phyloP scores from a whole-genome alignment of 1,284 basidiomycete species.

The Athelia psychrophila region DNA sequence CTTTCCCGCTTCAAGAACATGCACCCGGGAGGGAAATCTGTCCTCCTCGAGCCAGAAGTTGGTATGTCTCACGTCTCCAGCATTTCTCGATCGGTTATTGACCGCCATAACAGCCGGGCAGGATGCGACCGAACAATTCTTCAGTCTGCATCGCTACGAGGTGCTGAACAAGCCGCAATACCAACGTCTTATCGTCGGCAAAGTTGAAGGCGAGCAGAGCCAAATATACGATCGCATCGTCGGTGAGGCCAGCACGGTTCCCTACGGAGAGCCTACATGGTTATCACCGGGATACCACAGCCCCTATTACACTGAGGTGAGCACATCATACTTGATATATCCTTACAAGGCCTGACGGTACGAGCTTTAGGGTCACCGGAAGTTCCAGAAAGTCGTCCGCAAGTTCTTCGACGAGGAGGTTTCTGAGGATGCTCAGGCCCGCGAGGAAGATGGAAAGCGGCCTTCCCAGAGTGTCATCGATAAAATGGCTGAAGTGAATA shows the following conservation, averaged over 20 bases:
- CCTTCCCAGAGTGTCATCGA: conserved; percentile 64
- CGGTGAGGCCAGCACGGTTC: conserved; percentile 56
- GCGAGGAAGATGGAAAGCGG: conserved; percentile 77
- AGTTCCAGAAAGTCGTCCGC: conserved; percentile 41
- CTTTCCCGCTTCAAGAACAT: conserved; percentile 74
- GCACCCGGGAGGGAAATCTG: conserved; percentile 81
- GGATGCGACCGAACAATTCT: conserved; percentile 74
- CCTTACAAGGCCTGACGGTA: neutral
- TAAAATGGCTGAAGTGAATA: conserved; percentile 67
- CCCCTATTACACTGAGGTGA: conserved; percentile 67
- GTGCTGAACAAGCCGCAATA: conserved; percentile 66
- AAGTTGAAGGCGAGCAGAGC: conserved; percentile 51
- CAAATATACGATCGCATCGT: conserved; percentile 40
- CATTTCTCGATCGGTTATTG: neutral
- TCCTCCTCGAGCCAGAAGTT: conserved; percentile 71
- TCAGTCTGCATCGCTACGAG: conserved; percentile 68
- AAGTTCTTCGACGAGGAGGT: conserved; percentile 42
- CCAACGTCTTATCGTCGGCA: conserved; percentile 54
- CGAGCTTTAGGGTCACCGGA: conserved; percentile 35
- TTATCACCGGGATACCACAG: conserved; percentile 59
- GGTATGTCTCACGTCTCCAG: conserved; percentile 43
- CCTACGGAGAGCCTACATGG: conserved; percentile 75
- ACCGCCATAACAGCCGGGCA: conserved; percentile 46
- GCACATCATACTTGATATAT: conserved; percentile 16
- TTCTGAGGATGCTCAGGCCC: conserved; percentile 52